Base-by-base conservation (phyloP, 2,329 filamentous ascomycete species). In the Chaetomiaceae sp. region DNA sequence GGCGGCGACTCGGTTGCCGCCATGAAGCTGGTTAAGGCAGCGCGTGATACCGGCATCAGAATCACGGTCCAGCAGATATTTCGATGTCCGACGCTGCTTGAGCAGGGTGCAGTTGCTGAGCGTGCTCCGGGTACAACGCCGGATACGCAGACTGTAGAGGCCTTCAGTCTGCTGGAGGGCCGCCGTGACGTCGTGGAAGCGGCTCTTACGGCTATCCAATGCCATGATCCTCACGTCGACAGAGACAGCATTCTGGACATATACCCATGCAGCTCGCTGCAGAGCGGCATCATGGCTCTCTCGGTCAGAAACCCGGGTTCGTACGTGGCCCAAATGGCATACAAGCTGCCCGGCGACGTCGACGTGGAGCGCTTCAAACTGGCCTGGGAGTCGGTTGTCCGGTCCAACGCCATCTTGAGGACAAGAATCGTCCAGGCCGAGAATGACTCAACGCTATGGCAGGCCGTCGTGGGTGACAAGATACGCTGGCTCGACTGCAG, bases 211-310 rank as follows among this genome's bases (percentile, higher is more conserved):
- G 52, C 52, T 10, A 20, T 41, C n/a, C 47, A 54, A 37, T 77
- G 75, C 52, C 61, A 66, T 5, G n/a, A n/a, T n/a, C n/a, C n/a
- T n/a, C n/a, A n/a, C n/a, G 53, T 64, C n/a, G 47, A 61, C 4
- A 53, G 62, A n/a, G 66, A 65, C 0, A 44, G 30, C 0, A 66
- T 79, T 6, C 73, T 78, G 45, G 77, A 81, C 50, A 63, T 77
- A 0, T 81, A 77, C 51, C 77, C 77, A 1, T 78, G 75, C 65
- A 77, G 76, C 0, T 72, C 77, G 0, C 65, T 80, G 1, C 78
- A 81, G 53, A 76, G 79, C 58, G 76, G 73, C 1, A 68, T 81
- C 4, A 73, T 81, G 70, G 75, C 76, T 1, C 62, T 81, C 8
- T 75, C 77, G 5, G 70, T 71, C 51, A 76, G 75, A 60, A 66